Percentiles rank a stretch among this genome's conserved stretches.
These are phyloP conservation scores for Gryganskiella cystojenkinii DNA, from an alignment of 192 early-diverging fungal genomes.

Conservation along the genomic window DNA sequence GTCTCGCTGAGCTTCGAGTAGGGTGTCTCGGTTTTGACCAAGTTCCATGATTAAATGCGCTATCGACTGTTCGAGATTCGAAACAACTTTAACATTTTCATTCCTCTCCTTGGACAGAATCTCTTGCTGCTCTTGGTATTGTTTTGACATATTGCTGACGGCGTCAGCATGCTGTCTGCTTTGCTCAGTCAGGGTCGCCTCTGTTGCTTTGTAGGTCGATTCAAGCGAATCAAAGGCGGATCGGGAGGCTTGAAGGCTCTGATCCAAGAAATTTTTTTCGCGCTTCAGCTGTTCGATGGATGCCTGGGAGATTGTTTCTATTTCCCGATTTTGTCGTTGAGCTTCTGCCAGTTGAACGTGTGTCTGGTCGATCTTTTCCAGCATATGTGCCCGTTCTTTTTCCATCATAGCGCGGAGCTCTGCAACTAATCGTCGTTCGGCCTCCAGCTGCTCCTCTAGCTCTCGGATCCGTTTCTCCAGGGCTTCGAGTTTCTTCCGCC, in stretches of 20 bases:
- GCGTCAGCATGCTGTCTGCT: constrained; percentile 11
- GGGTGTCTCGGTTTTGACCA: constrained; percentile 26
- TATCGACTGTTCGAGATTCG: constrained; percentile 24
- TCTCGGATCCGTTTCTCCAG: constrained; percentile 22
- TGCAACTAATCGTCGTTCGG: constrained; percentile 11
- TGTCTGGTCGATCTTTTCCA: constrained; percentile 12
- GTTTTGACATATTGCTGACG: constrained; percentile 20
- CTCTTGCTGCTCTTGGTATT: constrained; percentile 29
- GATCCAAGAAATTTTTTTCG: constrained; percentile 16
- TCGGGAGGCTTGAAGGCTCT: background rate
- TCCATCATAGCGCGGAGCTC: constrained; percentile 21
- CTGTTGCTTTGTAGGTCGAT: constrained; percentile 11
- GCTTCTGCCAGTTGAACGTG: constrained; percentile 1
- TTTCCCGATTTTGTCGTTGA: background rate
- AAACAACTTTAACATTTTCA: constrained; percentile 12
- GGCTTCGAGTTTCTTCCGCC: constrained; percentile 22
- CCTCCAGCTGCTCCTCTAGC: constrained; percentile 21
- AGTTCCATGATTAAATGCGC: constrained; percentile 24
- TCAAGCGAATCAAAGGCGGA: constrained; percentile 2
- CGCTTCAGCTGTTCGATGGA: constrained; percentile 1
- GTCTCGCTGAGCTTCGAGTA: constrained; percentile 17
- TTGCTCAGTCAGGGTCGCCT: constrained; percentile 5
- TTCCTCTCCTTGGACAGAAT: constrained; percentile 11
- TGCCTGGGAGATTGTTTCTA: background rate
- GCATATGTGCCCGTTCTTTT: constrained; percentile 15